Evolutionary conservation across 257 asterid species (phyloP), one percentile per base, ranked within the genome.

Genomic region (Linaria vulgaris): DNA sequence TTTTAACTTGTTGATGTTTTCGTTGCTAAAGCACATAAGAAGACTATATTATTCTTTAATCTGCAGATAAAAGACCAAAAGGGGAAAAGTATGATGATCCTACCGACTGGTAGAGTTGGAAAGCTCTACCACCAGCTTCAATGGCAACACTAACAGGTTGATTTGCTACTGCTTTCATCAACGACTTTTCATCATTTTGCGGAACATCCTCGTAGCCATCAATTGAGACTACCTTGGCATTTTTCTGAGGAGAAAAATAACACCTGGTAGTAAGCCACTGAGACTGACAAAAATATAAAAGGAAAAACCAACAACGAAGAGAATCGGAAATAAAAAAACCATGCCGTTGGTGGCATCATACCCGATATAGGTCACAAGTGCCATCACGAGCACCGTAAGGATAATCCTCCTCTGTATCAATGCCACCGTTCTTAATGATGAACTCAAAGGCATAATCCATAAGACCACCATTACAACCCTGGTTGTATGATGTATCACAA

Each of bases 91-190:
- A 57, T 16, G 20, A 39, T 3, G 47, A 63, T 51, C 67, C 2
- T 86, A 91, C 98, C 72, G 96, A 88, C 12, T 79, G 70, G 73
- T 91, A 91, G 41, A 83, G 87, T 78, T 91, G 98, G 76, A 91
- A 91, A 61, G 87, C 96, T 70, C 96, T 79, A 79, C 96, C 96
- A 9, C 98, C 96, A 0, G 91, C 98, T 73, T 88, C 96, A 79
- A 91, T 85, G 44, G 96, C 95, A 59, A 91, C 96, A 43, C 92
- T 85, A 61, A 91, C 85, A 0, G 96, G 95, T 65, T 88, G 98
- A 55, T 77, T 61, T 16, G 95, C 82, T 27, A 88, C 79, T 0
- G 96, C 98, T 73, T 91, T 91, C 91, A 62, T 74, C 60, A 91
- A 73, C 1, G 95, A 79, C 47, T 77, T 69, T 63, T 91, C 98